Percentiles rank a stretch among this genome's conserved stretches.
Evolutionary conservation across 1,284 basidiomycete genomes (phyloP).

Genomic region (Ganoderma sinense): DNA sequence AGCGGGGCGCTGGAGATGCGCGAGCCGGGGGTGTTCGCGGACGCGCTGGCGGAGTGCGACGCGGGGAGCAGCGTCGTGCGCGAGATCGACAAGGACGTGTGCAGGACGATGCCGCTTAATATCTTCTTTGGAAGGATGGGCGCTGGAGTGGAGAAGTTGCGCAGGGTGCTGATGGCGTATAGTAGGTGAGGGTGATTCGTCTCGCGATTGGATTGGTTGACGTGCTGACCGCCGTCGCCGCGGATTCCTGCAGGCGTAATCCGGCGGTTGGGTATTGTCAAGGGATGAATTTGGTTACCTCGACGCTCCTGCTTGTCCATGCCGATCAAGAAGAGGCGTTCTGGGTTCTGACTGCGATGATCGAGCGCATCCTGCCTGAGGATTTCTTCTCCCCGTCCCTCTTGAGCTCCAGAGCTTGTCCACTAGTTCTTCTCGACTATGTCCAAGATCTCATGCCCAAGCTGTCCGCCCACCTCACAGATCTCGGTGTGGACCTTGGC

Average conservation of each 20-base stretch:
- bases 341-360: slow-evolving; percentile 92
- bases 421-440: slow-evolving; percentile 89
- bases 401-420: slow-evolving; percentile 92
- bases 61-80: slow-evolving; percentile 64
- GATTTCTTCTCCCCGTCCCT: slow-evolving; percentile 88
- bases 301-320: slow-evolving; percentile 91
- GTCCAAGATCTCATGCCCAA: slow-evolving; percentile 83
- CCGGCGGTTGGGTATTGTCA: slow-evolving; percentile 89
- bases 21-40: slow-evolving; percentile 92
- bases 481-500: slow-evolving; percentile 88
- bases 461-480: slow-evolving; percentile 77
- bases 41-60: slow-evolving; percentile 73
- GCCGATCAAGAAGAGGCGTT: slow-evolving; percentile 97
- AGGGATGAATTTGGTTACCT: slow-evolving; percentile 96
- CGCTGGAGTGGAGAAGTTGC: slow-evolving; percentile 90
- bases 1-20: slow-evolving; percentile 91
- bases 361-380: slow-evolving; percentile 85
- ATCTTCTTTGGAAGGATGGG: slow-evolving; percentile 97
- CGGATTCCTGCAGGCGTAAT: slow-evolving; percentile 68
- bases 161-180: slow-evolving; percentile 90
- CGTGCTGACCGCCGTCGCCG: not conserved
- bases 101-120: slow-evolving; percentile 94
- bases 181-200: slow-evolving; percentile 69
- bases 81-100: slow-evolving; percentile 97
- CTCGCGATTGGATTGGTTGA: not conserved